Evolutionary conservation across 2,329 filamentous ascomycete genomes (phyloP), one percentile per base, ranked within the genome.

Genomic region (Lasiodiplodia sp.): DNA sequence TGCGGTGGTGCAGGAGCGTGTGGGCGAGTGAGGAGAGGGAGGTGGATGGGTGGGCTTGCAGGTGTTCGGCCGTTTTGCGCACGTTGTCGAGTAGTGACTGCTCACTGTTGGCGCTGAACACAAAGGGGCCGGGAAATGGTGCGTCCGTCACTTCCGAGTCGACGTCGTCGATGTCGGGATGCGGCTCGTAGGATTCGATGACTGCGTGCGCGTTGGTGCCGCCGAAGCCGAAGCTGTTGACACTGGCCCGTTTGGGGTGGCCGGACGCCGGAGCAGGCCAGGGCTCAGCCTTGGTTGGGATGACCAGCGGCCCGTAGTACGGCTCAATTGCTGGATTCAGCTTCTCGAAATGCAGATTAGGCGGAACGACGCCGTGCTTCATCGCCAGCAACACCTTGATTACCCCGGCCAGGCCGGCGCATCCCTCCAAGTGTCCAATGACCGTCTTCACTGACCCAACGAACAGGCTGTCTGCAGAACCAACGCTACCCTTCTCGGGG

Each of bases 361-460:
- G 72, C 2, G 78, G 78, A 14, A 80, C 70, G 0, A 69, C 71
- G 8, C 70, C 70, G 69, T 79, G 68, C 69, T 80, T 75, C 21
- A 84, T 70, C 0, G 79, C 75, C 51, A 82, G 70, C 2, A 75
- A 73, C n/a, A 76, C 75, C 38, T 79, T 79, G 14, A 79, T 69
- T 31, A 80, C 40, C n/a, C 75, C 75, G 12, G 73, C 74, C 2
- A 79, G 66, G 25, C 77, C 77, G 34, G 76, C 74, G 4, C 75
- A 73, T 25, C 75, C 78, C 72, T 81, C 76, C 4, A 75, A 74
- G 66, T 81, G 80, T 6, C 80, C 79, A 58, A 81, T 73, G 53
- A 79, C 77, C 77, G 71, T 81, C 80, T 49, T 64, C 4, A 40
- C 40, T 28, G 71, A 71, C 28, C 18, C 62, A 67, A 71, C 58